A percentile compares a stretch with the other conserved stretches of the same genome.
Conservation (phyloP, 768 basidiomycete species). For the Lactifluus pinguis region DNA sequence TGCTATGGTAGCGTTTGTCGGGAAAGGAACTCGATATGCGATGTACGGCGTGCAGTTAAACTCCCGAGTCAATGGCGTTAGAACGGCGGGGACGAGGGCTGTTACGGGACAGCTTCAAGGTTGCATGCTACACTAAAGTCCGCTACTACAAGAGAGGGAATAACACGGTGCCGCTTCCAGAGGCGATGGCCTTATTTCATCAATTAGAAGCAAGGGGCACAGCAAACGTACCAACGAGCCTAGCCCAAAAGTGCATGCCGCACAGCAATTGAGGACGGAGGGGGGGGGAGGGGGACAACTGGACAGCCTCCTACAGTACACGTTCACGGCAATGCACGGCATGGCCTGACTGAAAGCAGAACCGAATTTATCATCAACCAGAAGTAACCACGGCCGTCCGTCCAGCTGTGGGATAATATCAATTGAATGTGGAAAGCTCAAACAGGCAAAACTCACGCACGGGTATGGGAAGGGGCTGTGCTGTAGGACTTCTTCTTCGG, state of each 20-base stretch:
- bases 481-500: neutral
- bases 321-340: neutral
- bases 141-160: neutral
- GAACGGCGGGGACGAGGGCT: neutral
- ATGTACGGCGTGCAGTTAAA: no score
- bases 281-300: neutral
- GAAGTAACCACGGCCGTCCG: no score
- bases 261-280: neutral
- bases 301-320: conserved; percentile 10
- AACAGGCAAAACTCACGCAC: neutral
- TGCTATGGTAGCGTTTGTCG: neutral
- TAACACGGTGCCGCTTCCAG: neutral
- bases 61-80: neutral
- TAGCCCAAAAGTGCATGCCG: neutral
- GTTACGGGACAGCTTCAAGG: neutral
- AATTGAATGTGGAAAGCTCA: no score
- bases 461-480: neutral
- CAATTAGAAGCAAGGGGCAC: neutral
- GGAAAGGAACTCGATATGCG: no score
- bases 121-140: neutral
- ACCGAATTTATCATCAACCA: neutral
- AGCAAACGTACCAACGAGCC: neutral
- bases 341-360: neutral
- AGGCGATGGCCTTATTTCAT: neutral
- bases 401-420: no score